Conservation (phyloP, 2,329 filamentous ascomycete species). For the Fusarium globosum region DNA sequence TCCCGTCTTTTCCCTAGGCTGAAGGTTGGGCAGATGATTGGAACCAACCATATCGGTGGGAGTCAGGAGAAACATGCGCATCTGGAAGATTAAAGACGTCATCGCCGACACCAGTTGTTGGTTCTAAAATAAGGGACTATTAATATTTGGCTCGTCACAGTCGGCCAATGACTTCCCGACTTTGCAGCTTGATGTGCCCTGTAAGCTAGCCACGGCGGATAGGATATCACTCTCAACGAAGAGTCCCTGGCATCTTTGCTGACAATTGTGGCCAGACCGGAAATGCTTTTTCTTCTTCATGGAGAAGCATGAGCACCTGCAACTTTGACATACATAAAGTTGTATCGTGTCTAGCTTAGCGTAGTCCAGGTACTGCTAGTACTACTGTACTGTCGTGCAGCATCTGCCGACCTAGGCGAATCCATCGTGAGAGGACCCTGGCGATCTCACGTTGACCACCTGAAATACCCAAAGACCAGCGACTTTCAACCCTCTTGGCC, state of each 20-base stretch:
- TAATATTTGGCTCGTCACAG: constrained; percentile 1
- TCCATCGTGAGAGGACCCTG: constrained; percentile 42
- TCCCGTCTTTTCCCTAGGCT: constrained; percentile 47
- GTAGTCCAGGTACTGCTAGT: constrained; percentile 1
- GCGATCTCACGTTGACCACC: constrained; percentile 35
- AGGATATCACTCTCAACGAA: not conserved
- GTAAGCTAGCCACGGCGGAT: not conserved
- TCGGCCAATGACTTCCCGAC: not conserved
- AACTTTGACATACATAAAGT: constrained; percentile 44
- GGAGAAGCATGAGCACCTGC: constrained; percentile 31
- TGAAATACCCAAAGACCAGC: constrained; percentile 3
- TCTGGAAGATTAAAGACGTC: constrained; percentile 28
- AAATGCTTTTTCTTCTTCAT: constrained; percentile 7
- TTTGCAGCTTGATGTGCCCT: not conserved
- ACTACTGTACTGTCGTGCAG: constrained; percentile 22
- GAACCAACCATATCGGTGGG: constrained; percentile 38
- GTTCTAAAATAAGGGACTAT: constrained; percentile 8
- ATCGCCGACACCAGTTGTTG: constrained; percentile 21
- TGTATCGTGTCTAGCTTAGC: constrained; percentile 32
- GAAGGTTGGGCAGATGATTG: constrained; percentile 35
- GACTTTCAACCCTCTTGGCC: constrained; percentile 25
- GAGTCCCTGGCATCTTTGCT: constrained; percentile 6
- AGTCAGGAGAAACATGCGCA: constrained; percentile 25
- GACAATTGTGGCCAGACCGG: constrained; percentile 7
- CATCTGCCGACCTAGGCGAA: constrained; percentile 9